Conservation (phyloP, 2,329 filamentous ascomycete species). For the Fusarium sp. region DNA sequence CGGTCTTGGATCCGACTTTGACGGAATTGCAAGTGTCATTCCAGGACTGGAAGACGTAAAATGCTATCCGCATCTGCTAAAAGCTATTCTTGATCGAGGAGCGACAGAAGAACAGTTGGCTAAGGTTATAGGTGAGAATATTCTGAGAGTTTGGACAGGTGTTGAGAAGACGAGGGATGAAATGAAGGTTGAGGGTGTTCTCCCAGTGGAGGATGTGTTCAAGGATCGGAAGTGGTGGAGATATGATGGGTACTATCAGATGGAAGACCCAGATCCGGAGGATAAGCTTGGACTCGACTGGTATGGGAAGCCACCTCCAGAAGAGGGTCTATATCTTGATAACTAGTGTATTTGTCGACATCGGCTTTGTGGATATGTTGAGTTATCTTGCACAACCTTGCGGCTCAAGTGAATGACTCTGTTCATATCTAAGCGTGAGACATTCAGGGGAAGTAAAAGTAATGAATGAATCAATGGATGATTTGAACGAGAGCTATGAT, state of each 20-base stretch:
- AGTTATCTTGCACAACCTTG: no score
- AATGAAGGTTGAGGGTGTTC: neutral
- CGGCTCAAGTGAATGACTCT: no score
- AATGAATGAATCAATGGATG: no score
- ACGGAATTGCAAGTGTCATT: neutral
- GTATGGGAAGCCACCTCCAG: neutral
- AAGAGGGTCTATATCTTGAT: neutral
- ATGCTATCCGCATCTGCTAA: neutral
- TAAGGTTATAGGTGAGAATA: neutral
- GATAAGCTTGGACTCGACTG: conserved; percentile 8
- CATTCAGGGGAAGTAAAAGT: no score
- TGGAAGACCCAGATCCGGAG: conserved; percentile 15
- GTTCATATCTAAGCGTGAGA: no score
- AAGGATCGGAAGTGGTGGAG: conserved; percentile 16
- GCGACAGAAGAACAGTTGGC: neutral
- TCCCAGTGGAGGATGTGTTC: neutral
- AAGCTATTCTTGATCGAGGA: conserved; percentile 1
- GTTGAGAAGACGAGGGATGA: neutral
- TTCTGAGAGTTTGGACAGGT: neutral
- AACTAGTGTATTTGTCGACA: no score
- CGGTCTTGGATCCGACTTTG: neutral
- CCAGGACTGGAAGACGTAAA: neutral
- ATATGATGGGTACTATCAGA: conserved; percentile 18
- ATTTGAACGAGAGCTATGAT: no score
- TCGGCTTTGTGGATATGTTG: no score